Evolutionary conservation across 805 yeast species (phyloP).

Genomic region (Peterozyma xylosa): DNA sequence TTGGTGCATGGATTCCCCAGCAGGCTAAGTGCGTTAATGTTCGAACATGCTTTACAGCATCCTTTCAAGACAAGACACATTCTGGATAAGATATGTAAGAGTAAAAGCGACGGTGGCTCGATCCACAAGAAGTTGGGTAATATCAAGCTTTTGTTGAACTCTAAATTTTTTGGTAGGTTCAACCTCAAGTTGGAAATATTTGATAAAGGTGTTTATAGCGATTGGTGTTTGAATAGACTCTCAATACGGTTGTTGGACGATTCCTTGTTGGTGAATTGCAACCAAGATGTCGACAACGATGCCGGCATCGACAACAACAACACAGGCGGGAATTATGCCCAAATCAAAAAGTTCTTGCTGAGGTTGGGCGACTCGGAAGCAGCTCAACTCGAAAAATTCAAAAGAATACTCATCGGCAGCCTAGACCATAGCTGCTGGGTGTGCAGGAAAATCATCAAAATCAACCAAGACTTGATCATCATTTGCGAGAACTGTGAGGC

Average conservation of each 20-base stretch:
- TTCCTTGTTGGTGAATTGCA: conserved; percentile 12
- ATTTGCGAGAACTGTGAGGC: too few relatives aligned
- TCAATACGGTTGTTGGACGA: conserved; percentile 16
- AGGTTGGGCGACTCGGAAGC: not conserved
- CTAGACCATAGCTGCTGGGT: not conserved
- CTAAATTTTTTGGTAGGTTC: conserved; percentile 36
- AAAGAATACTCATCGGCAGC: not conserved
- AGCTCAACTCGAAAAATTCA: conserved; percentile 8
- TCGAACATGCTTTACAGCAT: conserved; percentile 85
- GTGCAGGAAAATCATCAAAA: not conserved
- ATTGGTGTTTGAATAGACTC: conserved; percentile 29
- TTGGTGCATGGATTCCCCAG: conserved; percentile 69
- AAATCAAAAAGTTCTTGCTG: conserved; percentile 14
- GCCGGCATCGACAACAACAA: conserved; percentile 7
- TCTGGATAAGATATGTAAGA: conserved; percentile 27
- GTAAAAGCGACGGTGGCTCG: conserved; percentile 29
- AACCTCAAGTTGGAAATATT: conserved; percentile 41
- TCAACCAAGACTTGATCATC: too few relatives aligned
- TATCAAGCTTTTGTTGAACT: conserved; percentile 32
- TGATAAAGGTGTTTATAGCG: conserved; percentile 18
- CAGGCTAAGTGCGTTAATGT: conserved; percentile 62
- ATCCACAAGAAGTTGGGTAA: conserved; percentile 41
- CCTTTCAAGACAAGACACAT: conserved; percentile 59
- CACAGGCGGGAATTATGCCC: conserved; percentile 22
- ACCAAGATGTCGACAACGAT: conserved; percentile 3